These are phyloP conservation scores for Aspergillus quadrilineatus DNA, from an alignment of 2,329 filamentous ascomycete genomes.

Conservation along the genomic window DNA sequence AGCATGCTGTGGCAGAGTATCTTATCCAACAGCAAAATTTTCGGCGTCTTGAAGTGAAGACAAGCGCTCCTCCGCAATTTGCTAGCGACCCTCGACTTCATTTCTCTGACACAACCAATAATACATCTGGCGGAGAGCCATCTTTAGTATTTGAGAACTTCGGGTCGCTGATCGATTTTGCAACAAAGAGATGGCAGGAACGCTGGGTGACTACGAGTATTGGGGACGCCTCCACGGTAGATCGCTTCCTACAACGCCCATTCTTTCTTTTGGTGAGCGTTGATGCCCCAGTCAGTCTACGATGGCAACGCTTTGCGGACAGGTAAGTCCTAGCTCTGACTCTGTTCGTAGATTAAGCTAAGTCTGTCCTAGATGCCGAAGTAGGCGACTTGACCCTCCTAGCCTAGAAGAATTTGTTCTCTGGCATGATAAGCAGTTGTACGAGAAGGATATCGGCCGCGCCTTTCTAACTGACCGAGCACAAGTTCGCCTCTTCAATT, in stretches of 20 bases:
- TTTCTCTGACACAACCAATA: constrained; percentile 22
- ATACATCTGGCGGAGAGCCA: constrained; percentile 19
- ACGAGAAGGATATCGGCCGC: constrained; percentile 62
- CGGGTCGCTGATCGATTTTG: constrained; percentile 74
- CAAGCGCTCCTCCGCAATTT: constrained; percentile 25
- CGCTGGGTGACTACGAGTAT: constrained; percentile 87
- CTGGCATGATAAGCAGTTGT: constrained; percentile 73
- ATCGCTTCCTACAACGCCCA: constrained; percentile 73
- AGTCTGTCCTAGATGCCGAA: constrained; percentile 45
- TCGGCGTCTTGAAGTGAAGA: constrained; percentile 64
- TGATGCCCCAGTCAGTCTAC: constrained; percentile 80
- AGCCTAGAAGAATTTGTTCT: constrained; percentile 60
- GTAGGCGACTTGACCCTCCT: constrained; percentile 50
- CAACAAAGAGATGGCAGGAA: constrained; percentile 78
- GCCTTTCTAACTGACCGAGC: constrained; percentile 78
- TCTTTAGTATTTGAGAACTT: constrained; percentile 58
- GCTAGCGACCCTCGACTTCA: constrained; percentile 28
- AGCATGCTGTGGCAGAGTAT: constrained; percentile 84
- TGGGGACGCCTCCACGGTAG: constrained; percentile 68
- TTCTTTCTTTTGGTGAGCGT: constrained; percentile 93
- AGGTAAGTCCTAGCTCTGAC: constrained; percentile 45
- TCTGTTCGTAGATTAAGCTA: background rate
- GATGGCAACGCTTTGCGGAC: constrained; percentile 75
- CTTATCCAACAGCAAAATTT: constrained; percentile 83
- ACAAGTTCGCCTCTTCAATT: constrained; percentile 83